A percentile compares a stretch with the other conserved stretches of the same genome.
Evolutionary conservation across 2,329 filamentous ascomycete genomes (phyloP).

Genomic region (Trichophyton benhamiae): DNA sequence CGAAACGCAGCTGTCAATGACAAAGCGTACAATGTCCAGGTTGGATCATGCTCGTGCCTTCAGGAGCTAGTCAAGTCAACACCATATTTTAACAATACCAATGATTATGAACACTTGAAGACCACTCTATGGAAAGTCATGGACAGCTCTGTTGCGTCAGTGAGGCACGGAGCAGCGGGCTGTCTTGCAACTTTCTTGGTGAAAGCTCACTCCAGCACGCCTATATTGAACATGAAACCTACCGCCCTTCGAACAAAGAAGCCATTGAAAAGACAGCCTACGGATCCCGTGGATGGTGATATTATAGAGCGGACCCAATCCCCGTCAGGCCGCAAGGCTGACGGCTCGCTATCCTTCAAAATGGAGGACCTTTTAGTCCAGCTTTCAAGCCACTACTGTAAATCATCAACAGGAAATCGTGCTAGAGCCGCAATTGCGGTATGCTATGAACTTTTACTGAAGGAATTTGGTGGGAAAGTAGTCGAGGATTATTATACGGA

Average conservation of each 20-base stretch:
- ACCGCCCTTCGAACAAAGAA: conserved; percentile 61
- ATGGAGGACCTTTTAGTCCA: conserved; percentile 67
- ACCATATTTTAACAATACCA: conserved; percentile 71
- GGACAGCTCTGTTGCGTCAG: conserved; percentile 61
- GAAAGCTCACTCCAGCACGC: conserved; percentile 60
- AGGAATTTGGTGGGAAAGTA: conserved; percentile 65
- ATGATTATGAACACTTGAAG: conserved; percentile 83
- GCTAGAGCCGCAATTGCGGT: conserved; percentile 71
- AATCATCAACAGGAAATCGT: conserved; percentile 64
- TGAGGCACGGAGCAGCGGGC: conserved; percentile 75
- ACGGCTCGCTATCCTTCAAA: conserved; percentile 58
- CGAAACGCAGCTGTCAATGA: conserved; percentile 64
- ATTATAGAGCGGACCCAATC: conserved; percentile 58
- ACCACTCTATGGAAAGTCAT: conserved; percentile 72
- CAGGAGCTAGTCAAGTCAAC: conserved; percentile 61
- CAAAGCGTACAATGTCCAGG: conserved; percentile 70
- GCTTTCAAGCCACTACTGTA: conserved; percentile 68
- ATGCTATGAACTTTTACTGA: conserved; percentile 73
- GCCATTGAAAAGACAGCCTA: conserved; percentile 49
- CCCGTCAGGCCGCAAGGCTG: conserved; percentile 40
- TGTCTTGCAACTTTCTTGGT: conserved; percentile 74
- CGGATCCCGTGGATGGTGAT: conserved; percentile 48
- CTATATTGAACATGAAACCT: conserved; percentile 40
- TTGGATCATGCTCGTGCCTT: conserved; percentile 66
- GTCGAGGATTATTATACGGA: conserved; percentile 71